Conservation (phyloP, 2,329 filamentous ascomycete species). For the Cyphellophora attinorum region DNA sequence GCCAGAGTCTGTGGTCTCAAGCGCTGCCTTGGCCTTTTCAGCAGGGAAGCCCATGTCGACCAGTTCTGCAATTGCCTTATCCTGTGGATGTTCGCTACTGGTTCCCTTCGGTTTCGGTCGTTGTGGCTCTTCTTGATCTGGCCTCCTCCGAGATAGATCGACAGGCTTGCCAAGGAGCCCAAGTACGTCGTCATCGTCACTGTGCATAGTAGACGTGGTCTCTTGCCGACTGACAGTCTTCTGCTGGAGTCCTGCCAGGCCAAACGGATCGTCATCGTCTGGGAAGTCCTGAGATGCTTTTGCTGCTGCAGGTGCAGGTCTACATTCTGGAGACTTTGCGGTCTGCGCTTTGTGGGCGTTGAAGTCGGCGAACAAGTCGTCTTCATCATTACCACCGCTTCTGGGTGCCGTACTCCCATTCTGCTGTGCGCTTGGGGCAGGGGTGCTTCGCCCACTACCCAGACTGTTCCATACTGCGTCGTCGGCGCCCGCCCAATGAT, state of each 20-base stretch:
- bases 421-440: constrained; percentile 18
- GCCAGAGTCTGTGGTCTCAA: constrained; percentile 71
- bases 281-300: constrained; percentile 28
- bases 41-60: constrained; percentile 90
- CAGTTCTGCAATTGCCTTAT: constrained; percentile 75
- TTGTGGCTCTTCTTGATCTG: constrained; percentile 16
- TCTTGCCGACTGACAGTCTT: background rate
- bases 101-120: constrained; percentile 17
- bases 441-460: constrained; percentile 44
- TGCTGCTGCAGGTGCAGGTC: constrained; percentile 10
- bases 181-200: constrained; percentile 49
- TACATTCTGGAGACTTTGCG: constrained; percentile 19
- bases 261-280: constrained; percentile 80
- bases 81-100: constrained; percentile 43
- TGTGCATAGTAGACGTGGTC: background rate
- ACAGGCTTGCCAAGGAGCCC: constrained; percentile 52
- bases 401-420: constrained; percentile 1
- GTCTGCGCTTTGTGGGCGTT: constrained; percentile 29
- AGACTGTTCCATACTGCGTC: constrained; percentile 67
- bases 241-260: constrained; percentile 54
- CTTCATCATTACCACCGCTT: constrained; percentile 31
- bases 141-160: constrained; percentile 33
- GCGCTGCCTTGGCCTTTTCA: constrained; percentile 69
- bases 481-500: constrained; percentile 61
- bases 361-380: constrained; percentile 54